Evolutionary conservation across 169 alveolate species (phyloP), one percentile per base, ranked within the genome.

Genomic region (Cryptosporidium ryanae): DNA sequence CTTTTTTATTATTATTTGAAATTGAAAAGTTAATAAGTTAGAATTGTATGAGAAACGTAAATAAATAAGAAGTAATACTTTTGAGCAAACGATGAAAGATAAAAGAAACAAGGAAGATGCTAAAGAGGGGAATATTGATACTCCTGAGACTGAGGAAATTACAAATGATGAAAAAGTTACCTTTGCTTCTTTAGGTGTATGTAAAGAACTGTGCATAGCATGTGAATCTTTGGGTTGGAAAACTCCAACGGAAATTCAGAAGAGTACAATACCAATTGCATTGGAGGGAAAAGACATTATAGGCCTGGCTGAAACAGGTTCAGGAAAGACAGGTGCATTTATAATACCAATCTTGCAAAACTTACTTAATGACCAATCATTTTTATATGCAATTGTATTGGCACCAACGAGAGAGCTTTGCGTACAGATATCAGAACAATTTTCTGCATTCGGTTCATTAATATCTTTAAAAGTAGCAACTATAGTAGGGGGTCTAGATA

Each of bases 361-460:
- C 46, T 91, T 97, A 54, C 93, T 97, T 18, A 95, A 95, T 27
- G 92, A 93, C 29, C 98, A 96, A 32, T 90, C 93, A 31, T 91
- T 96, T 66, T 92, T 95, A 82, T 96, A 90, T 89, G 97, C 98
- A 2, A 89, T 96, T 15, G 94, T 95, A 5, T 91, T 98, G 64
- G 95, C 99, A 0, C 99, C 99, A 21, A 98, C 99, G 21, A 94
- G 99, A 64, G 99, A 98, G 92, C 94, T 98, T 17, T 98, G 99
- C 82, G 97, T 97, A 66, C 99, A 98, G 82, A 97, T 98, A 34
- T 94, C 97, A 2, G 99, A 97, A 90, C 98, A 97, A 82, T 96
- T 97, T 67, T 95, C 95, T 90, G 98, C 97, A 5, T 70, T 97
- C 64, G 99, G 99, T 38, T 94, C 98, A 12, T 83, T 93, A 23